phyloP scores from a whole-genome alignment of 2,329 filamentous ascomycete genomes.

The Pseudofabraea citricarpa region DNA sequence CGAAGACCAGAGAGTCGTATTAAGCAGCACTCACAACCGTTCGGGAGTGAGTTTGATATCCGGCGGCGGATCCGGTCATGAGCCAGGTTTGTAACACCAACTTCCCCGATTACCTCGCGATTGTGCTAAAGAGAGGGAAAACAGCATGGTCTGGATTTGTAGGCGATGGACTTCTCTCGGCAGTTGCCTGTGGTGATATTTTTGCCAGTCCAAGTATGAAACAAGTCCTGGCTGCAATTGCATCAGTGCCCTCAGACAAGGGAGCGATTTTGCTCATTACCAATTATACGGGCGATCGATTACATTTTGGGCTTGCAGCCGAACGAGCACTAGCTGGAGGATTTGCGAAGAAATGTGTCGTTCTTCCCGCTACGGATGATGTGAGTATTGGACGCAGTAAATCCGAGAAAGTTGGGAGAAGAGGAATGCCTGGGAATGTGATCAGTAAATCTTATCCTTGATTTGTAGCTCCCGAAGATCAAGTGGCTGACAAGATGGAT shows the following conservation, averaged over 20 bases:
- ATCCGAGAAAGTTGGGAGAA: slow-evolving; percentile 49
- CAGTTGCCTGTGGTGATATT: slow-evolving; percentile 56
- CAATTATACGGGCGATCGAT: slow-evolving; percentile 44
- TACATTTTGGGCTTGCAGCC: slow-evolving; percentile 37
- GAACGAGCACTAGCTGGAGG: slow-evolving; percentile 36
- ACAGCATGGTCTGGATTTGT: slow-evolving; percentile 60
- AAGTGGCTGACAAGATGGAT: background rate
- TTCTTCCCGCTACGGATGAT: slow-evolving; percentile 61
- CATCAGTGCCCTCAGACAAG: slow-evolving; percentile 46
- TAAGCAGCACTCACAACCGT: slow-evolving; percentile 34
- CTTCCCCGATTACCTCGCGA: no score
- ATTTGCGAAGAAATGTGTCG: slow-evolving; percentile 37
- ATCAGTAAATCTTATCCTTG: slow-evolving; percentile 33
- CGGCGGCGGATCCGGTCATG: slow-evolving; percentile 26
- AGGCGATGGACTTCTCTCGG: slow-evolving; percentile 55
- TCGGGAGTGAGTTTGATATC: slow-evolving; percentile 20
- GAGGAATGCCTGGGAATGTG: slow-evolving; percentile 58
- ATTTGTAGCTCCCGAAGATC: no score
- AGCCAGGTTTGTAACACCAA: slow-evolving; percentile 26
- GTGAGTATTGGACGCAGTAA: slow-evolving; percentile 57
- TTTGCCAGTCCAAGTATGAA: slow-evolving; percentile 60
- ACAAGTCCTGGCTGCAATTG: slow-evolving; percentile 56
- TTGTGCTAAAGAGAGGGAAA: no score
- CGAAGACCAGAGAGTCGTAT: slow-evolving; percentile 41
- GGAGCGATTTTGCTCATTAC: slow-evolving; percentile 58